Evolutionary conservation across 2,329 filamentous ascomycete genomes (phyloP), one percentile per base, ranked within the genome.

Genomic region (Xylaria arbuscula): DNA sequence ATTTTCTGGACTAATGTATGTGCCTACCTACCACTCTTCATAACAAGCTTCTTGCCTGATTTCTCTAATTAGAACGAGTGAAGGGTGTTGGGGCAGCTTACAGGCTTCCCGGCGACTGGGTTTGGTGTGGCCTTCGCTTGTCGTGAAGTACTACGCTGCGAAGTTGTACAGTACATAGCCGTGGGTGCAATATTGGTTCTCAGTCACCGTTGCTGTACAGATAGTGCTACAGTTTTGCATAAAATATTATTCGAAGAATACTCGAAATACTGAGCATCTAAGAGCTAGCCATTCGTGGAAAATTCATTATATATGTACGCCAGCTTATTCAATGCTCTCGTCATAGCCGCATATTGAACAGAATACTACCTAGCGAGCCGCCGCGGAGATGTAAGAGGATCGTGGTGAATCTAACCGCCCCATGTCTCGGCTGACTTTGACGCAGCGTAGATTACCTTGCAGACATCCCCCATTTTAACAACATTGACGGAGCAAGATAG

Each of bases 401-500:
- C 28, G 24, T 62, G 17, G 8, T 17, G 50, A n/a, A 53, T 54
- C 61, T 19, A n/a, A 47, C 22, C 28, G 28, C 42, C 28, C 9
- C n/a, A 9, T 50, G 38, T 22, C 17, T 22, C 6, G n/a, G 19
- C 42, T 19, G 19, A 15, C 24, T 28, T 34, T 53, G 50, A 32
- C 15, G 11, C 24, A 28, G 24, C 34, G 10, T 34, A 34, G 2
- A 34, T 47, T 19, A 17, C 48, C 24, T 47, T n/a, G 32, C 32
- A 60, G 24, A 55, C 55, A 28, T 53, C 54, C 42, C 50, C 54
- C 22, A 45, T 59, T 28, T 22, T 3, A 28, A 42, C 8, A 22
- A 54, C 48, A 32, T 55, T 42, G n/a, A 28, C 66, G 66, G 66
- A 68, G 54, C 11, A 56, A 36, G 42, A 56, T 45, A 32, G 10